Evolutionary conservation across 345 rosid species (phyloP).

Genomic region (Passiflora organensis): DNA sequence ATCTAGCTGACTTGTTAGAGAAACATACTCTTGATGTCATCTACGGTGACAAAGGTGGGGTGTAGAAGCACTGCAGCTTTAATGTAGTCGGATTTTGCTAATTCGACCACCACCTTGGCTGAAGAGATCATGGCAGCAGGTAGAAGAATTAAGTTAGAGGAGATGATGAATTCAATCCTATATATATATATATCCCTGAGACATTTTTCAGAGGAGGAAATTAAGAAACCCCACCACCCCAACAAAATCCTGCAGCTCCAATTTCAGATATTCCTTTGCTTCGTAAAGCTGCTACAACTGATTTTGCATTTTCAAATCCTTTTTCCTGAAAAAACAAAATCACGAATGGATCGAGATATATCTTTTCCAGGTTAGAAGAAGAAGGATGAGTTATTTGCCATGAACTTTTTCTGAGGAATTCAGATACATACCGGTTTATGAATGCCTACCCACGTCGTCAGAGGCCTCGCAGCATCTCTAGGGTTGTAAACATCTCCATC

Average conservation of each 20-base stretch:
- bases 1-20: neutral
- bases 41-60: conserved; percentile 29
- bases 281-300: conserved; percentile 25
- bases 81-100: conserved; percentile 23
- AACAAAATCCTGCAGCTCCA: conserved; percentile 45
- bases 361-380: neutral
- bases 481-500: conserved; percentile 12
- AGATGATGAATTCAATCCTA: too few species aligned
- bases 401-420: neutral
- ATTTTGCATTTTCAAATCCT: conserved; percentile 32
- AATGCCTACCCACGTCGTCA: conserved; percentile 22
- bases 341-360: too few species aligned
- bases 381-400: neutral
- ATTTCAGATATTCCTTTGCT: conserved; percentile 28
- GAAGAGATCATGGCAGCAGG: conserved; percentile 2
- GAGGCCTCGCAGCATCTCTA: neutral
- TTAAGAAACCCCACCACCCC: conserved; percentile 38
- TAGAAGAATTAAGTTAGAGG: neutral
- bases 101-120: conserved; percentile 37
- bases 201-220: neutral
- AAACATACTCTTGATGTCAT: conserved; percentile 29
- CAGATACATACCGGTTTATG: conserved; percentile 21
- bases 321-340: conserved; percentile 23
- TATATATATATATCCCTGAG: too few species aligned
- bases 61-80: conserved; percentile 34